Conservation (phyloP, 768 basidiomycete genomes). For the Tulasnella sp. region DNA sequence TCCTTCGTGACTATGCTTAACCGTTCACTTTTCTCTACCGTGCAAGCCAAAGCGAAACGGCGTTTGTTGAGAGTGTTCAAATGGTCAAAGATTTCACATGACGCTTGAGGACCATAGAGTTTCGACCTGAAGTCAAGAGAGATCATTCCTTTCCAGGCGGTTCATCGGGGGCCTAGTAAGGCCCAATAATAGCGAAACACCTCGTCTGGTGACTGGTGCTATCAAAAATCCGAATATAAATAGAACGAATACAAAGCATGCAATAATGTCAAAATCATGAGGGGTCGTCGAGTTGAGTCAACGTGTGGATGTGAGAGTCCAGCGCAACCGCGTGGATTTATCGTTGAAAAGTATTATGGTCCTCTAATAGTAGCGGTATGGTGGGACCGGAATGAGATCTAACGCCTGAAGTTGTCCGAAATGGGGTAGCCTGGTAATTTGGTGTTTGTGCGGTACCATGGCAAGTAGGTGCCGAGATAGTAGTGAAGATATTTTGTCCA, state of each 20-base stretch:
- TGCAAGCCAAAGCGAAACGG: too few species aligned
- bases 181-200: too few species aligned
- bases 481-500: conserved; percentile 60
- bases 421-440: not conserved
- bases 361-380: not conserved
- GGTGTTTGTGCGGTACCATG: not conserved
- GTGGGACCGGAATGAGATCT: not conserved
- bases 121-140: conserved; percentile 11
- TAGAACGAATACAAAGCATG: not conserved
- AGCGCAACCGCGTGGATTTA: not conserved
- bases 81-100: not conserved
- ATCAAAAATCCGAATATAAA: not conserved
- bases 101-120: not conserved
- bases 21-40: too few species aligned
- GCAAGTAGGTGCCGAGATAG: conserved; percentile 38
- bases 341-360: not conserved
- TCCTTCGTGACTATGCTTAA: too few species aligned
- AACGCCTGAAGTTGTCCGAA: not conserved
- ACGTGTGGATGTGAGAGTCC: not conserved
- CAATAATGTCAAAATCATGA: not conserved
- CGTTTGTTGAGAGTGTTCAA: too few species aligned
- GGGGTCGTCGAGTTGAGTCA: conserved; percentile 12
- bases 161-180: not conserved
- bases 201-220: too few species aligned
- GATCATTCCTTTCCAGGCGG: conserved; percentile 1